Base-by-base conservation (phyloP, 2,329 filamentous ascomycete genomes). In the Lachnellula occidentalis region DNA sequence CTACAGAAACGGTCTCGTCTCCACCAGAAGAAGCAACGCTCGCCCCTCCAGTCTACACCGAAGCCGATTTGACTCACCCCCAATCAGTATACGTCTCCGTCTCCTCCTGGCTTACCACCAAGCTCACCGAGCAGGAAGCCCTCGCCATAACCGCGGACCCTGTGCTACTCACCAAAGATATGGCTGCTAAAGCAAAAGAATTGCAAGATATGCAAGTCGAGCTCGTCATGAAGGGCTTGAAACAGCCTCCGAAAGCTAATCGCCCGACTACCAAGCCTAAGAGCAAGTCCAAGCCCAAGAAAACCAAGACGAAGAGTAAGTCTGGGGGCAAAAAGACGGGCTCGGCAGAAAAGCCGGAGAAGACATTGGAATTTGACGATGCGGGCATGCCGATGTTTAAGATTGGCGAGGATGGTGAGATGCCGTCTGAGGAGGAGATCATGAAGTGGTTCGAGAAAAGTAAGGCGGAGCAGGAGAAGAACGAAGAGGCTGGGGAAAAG, bases 81-180 rank as follows among this genome's bases (percentile, higher is more conserved):
- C 79, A 85, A 50, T 77, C 80, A 11, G 73, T 83, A 17, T 81
- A 85, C 65, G 79, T 82, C 27, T 78, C 81, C 14, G 82, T 85
- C 17, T 74, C 78, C 15, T 76, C 79, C 19, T 99, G 92, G 92
- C 77, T 99, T 19, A 80, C 84, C 34, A 80, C 87, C 60, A 86
- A 88, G 67, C 73, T 88, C 47, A 75, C 78, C 2, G 79, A 80
- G 63, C 92, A 97, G 71, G 81, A 84, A 31, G 85, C 82, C 62
- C 81, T 96, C 3, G 74, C 78, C 15, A 73, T 77, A 2, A 83
- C 84, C 2, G 88, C 90, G 9, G 85, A 97, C 61, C 88, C 90
- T 0, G 85, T 85, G 6, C 76, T 96, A 8, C 78, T 86, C 0
- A 75, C 84, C 61, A 85, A 86, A 66, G 92, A 96, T 27, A 71